Evolutionary conservation across 2,329 filamentous ascomycete species (phyloP), one percentile per base, ranked within the genome.

Genomic region (Graphiopsis chlorocephala): DNA sequence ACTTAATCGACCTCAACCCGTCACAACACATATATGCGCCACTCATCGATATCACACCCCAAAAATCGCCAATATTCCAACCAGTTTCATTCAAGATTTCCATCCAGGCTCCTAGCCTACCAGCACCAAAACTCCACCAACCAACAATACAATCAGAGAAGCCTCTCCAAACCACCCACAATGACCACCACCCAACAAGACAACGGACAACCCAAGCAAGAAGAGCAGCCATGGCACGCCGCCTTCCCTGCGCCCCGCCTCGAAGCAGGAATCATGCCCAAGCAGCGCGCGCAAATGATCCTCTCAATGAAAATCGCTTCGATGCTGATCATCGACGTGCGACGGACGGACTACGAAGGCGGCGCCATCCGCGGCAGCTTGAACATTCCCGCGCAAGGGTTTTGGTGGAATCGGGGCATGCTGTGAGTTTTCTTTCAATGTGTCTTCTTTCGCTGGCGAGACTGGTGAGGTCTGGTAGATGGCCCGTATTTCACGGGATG

Each of bases 351-450:
- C 70, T 82, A 80, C 66, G 78, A 80, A 62, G 80, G 80, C 38
- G 80, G 80, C 15, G 71, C 74, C 5, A 80, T 82, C 56, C 72
- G 75, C 26, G 79, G 79, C n/a, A 80, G 77, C 68, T 69, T 82
- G 33, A 82, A 82, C 65, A 72, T 82, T 47, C 80, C 80, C n/a
- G 80, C 80, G 0, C 79, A 82, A 58, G 77, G 76, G 47, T 82
- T 82, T 72, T 81, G 78, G 70, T 74, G 77, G 76, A 82, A 82
- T 67, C 71, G 77, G 48, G 78, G 72, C 1, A 76, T 77, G n/a
- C 70, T 82, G 61, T 69, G 59, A 48, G 67, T 64, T 15, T 8
- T 20, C 47, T 2, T 17, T 26, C 15, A 28, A 29, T 47, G 17
- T 60, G 28, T 25, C 35, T 60, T 47, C 17, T 42, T 31, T 31